Evolutionary conservation across 2,329 filamentous ascomycete genomes (phyloP).

Genomic region (Talaromyces sp.): DNA sequence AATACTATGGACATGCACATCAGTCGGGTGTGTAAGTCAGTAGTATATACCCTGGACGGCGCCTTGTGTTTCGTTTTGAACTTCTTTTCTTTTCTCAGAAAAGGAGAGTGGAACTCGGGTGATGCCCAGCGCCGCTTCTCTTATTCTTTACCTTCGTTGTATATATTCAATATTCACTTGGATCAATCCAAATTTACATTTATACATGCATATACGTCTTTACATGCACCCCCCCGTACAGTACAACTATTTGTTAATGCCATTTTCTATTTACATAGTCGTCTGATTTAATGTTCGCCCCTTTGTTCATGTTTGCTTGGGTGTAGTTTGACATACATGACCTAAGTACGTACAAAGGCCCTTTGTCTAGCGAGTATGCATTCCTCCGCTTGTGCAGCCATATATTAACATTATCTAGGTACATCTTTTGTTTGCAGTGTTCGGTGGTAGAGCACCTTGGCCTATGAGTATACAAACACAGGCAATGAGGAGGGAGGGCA

Average conservation of each 20-base stretch:
- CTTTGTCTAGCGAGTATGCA: background rate
- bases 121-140: background rate
- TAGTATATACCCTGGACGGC: background rate
- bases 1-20: background rate
- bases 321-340: background rate
- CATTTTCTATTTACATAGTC: background rate
- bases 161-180: background rate
- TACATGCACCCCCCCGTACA: background rate
- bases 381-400: background rate
- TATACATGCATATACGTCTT: background rate
- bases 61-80: background rate
- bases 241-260: background rate
- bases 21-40: background rate
- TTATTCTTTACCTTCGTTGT: slow-evolving; percentile 1
- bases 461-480: too few relatives aligned
- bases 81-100: background rate
- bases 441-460: too few relatives aligned
- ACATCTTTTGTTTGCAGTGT: background rate
- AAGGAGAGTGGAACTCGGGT: background rate
- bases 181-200: background rate
- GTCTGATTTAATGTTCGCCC: background rate
- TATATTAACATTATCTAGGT: background rate
- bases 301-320: background rate
- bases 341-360: background rate
- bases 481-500: too few relatives aligned